Evolutionary conservation across 1,139 yeast species (phyloP), one percentile per base, ranked within the genome.

Genomic region (Suhomyces coccinellae): DNA sequence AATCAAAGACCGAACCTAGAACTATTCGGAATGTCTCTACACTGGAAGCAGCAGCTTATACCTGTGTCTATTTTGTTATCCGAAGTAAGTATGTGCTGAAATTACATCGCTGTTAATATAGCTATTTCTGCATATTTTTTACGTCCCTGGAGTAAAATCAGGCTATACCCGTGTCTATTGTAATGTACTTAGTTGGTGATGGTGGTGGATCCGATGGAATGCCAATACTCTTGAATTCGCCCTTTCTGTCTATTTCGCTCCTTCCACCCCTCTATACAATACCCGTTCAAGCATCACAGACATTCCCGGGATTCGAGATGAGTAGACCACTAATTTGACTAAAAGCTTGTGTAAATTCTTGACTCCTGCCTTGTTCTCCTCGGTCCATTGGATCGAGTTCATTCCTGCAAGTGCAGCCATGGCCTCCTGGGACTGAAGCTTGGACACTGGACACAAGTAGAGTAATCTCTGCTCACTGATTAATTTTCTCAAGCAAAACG

Each of bases 351-450:
- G 46, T 36, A 66, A 52, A 33, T 54, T 52, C 28, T 40, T 47
- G 44, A 38, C 45, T 26, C 14, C 43, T 13, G 14, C 24, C 35
- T 32, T 10, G 33, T 48, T 45, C 22, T 43, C 48, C 11, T 22
- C 29, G 3, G 34, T 49, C 49, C 36, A 51, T 36, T 9, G 9
- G 13, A 50, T 49, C 32, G 34, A 37, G 36, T 33, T 48, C 22
- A 69, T 51, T 2, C 75, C 76, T 3, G 49, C 37, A 27, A 72
- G 49, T 7, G 69, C 51, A 1, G 59, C 43, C 29, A 48, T 33
- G 26, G 71, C 44, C 52, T 74, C 79, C 28, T 61, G 59, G 43
- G 62, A 63, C 48, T 72, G 77, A 9, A 71, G 54, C 40, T 59
- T 61, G n/a, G 73, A 63, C 13, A 71, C 51, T 2, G 79, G 78